Conservation (phyloP, 2,329 filamentous ascomycete genomes). For the Fusarium cyanostomum region DNA sequence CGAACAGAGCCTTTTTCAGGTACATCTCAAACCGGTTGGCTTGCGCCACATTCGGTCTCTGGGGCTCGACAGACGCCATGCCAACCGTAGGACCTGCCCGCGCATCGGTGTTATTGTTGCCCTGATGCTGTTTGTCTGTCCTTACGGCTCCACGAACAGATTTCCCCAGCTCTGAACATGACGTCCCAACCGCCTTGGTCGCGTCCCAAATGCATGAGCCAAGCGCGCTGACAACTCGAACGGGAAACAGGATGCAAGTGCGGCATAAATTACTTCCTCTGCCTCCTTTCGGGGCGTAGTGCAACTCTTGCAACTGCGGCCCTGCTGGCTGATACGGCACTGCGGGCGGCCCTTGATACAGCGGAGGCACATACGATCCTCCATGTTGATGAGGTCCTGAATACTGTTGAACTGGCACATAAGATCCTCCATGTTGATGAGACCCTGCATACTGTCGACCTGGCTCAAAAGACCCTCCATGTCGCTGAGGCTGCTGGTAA, state of each 20-base stretch:
- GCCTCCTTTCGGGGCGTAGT: not conserved
- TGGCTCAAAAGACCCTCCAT: too few relatives aligned
- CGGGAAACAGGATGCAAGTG: not conserved
- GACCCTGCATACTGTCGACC: not conserved
- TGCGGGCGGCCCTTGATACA: not conserved
- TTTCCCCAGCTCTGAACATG: not conserved
- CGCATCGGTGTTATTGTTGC: too few relatives aligned
- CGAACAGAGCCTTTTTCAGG: constrained; percentile 7
- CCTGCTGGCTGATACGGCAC: not conserved
- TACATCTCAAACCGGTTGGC: constrained; percentile 1
- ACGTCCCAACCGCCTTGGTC: not conserved
- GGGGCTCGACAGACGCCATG: not conserved
- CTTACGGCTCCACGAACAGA: not conserved
- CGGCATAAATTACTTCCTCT: not conserved
- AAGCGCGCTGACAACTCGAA: not conserved
- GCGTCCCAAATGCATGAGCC: not conserved
- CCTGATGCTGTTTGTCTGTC: not conserved
- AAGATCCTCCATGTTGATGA: not conserved
- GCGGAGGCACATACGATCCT: not conserved
- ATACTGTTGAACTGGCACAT: too few relatives aligned
- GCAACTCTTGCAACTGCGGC: not conserved
- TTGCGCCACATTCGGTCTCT: not conserved
- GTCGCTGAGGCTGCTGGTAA: not conserved
- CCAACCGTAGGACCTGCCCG: not conserved
- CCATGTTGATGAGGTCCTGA: not conserved